These are phyloP conservation scores for Narthecium ossifragum DNA, from an alignment of 106 monocot species.

Conservation along the genomic window DNA sequence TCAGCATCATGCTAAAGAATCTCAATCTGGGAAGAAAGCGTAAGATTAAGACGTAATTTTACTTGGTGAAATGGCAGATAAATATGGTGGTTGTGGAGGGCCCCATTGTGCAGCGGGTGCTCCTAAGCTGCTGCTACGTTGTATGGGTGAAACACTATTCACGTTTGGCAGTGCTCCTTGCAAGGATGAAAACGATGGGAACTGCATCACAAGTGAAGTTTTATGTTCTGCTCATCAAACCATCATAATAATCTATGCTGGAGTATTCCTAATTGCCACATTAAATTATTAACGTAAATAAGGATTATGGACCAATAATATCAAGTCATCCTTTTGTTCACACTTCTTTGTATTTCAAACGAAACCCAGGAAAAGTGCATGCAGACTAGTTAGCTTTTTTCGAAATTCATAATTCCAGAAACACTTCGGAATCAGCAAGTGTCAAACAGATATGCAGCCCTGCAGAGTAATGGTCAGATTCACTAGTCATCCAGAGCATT, in stretches of 20 bases:
- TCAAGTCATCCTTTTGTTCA: neutral
- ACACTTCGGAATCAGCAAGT: no score
- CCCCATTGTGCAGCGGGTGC: conserved; percentile 37
- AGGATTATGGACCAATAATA: neutral
- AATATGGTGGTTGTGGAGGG: conserved; percentile 35
- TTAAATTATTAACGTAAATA: neutral
- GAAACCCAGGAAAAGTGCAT: neutral
- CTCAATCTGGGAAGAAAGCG: neutral
- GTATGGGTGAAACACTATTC: conserved; percentile 18
- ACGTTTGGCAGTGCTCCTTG: conserved; percentile 44
- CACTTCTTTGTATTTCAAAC: neutral
- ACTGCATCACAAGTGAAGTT: conserved; percentile 21
- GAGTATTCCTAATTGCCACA: no score
- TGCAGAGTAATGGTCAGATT: no score
- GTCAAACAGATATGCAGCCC: no score
- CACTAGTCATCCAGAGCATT: no score
- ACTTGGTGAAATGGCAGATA: conserved; percentile 29
- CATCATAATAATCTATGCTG: neutral
- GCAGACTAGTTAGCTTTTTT: no score
- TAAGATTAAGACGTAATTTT: neutral
- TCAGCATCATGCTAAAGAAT: neutral
- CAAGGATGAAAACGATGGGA: conserved; percentile 44
- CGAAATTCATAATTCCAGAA: no score
- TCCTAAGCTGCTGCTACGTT: conserved; percentile 43
- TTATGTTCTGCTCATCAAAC: neutral